phyloP scores from a whole-genome alignment of 768 basidiomycete species.

The Pilatotrama ljubarskyi region DNA sequence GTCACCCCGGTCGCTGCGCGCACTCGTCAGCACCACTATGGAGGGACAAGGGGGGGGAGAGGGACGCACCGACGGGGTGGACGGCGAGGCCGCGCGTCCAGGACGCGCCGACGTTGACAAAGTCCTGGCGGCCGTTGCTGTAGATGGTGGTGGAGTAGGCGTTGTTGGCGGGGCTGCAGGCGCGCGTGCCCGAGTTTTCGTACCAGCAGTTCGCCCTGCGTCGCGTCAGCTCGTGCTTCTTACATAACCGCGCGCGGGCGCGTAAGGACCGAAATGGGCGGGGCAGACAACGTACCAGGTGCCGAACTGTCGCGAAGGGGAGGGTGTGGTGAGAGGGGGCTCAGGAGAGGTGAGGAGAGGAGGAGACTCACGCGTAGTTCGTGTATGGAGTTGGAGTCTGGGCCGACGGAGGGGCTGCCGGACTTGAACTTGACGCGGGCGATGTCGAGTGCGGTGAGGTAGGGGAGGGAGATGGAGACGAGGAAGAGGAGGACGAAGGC shows the following conservation, averaged over 20 bases:
- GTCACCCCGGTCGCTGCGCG: slow-evolving; percentile 49
- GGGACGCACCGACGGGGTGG: slow-evolving; percentile 68
- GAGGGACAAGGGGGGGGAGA: background rate
- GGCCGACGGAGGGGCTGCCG: slow-evolving; percentile 29
- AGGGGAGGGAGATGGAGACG: slow-evolving; percentile 71
- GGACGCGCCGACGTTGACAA: slow-evolving; percentile 46
- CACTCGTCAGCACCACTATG: background rate
- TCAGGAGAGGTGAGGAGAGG: background rate
- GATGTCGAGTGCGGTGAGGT: slow-evolving; percentile 65
- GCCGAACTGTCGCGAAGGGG: slow-evolving; percentile 52
- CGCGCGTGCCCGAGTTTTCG: slow-evolving; percentile 45
- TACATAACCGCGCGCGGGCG: background rate
- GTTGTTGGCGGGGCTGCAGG: slow-evolving; percentile 51
- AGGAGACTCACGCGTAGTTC: slow-evolving; percentile 56
- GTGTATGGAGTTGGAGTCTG: slow-evolving; percentile 32
- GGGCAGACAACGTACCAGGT: slow-evolving; percentile 55
- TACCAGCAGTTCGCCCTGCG: slow-evolving; percentile 61
- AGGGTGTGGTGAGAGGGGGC: background rate
- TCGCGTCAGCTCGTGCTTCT: too few species aligned
- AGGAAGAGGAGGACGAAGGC: slow-evolving; percentile 70
- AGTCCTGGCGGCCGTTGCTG: slow-evolving; percentile 36
- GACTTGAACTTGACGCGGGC: slow-evolving; percentile 53
- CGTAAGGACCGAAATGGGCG: too few species aligned
- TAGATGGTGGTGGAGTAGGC: slow-evolving; percentile 54
- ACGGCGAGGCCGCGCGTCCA: slow-evolving; percentile 78